phyloP scores from a whole-genome alignment of 345 rosid genomes.

The Salix viminalis region DNA sequence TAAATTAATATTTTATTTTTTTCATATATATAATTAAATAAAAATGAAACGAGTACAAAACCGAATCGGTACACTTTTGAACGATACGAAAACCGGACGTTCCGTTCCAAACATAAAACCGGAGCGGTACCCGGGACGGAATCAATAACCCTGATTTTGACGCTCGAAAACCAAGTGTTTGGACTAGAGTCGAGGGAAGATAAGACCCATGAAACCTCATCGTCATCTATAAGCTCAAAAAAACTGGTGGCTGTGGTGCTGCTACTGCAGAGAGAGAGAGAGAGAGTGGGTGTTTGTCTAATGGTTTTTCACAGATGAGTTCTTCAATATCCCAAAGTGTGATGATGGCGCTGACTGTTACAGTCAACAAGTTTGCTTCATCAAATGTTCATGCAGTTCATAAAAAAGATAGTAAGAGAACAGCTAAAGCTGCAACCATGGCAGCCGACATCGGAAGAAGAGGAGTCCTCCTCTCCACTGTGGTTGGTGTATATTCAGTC shows the following conservation, averaged over 20 bases:
- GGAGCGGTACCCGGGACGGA: too few relatives aligned
- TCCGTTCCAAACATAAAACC: too few relatives aligned
- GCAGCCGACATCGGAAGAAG: slow-evolving; percentile 44
- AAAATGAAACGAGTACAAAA: too few relatives aligned
- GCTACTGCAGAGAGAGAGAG: not conserved
- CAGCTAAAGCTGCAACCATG: not conserved
- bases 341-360: slow-evolving; percentile 87
- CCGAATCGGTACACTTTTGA: too few relatives aligned
- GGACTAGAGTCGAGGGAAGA: slow-evolving; percentile 9
- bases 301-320: slow-evolving; percentile 26
- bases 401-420: slow-evolving; percentile 37
- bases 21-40: too few relatives aligned
- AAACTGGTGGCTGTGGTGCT: slow-evolving; percentile 12
- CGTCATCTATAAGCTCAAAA: not conserved
- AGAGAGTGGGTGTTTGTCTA: not conserved
- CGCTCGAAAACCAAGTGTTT: not conserved
- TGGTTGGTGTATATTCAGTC: slow-evolving; percentile 46
- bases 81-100: too few relatives aligned
- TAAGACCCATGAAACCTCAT: not conserved
- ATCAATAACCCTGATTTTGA: too few relatives aligned
- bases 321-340: slow-evolving; percentile 72
- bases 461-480: slow-evolving; percentile 48
- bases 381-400: slow-evolving; percentile 70
- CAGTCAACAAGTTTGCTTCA: slow-evolving; percentile 78
- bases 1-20: too few relatives aligned